Evolutionary conservation across 305 asterid genomes (phyloP).

Genomic region (Fraxinus dipetala): DNA sequence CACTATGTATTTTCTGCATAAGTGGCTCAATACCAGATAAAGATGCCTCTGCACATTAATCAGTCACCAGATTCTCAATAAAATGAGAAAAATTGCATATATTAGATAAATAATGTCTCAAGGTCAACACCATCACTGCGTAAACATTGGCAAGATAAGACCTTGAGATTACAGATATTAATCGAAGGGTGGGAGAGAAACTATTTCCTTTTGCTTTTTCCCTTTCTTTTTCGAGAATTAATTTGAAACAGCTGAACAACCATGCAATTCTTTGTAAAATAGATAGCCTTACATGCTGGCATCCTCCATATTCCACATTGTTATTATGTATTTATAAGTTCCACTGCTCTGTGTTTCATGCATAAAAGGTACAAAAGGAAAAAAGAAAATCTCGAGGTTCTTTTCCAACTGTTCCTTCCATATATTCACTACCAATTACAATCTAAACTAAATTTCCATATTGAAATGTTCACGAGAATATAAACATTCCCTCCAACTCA

Average conservation of each 20-base stretch:
- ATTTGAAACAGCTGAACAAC: background rate
- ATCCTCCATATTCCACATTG: background rate
- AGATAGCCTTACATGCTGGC: background rate
- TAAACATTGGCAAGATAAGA: background rate
- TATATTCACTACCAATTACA: background rate
- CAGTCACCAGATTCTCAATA: constrained; percentile 23
- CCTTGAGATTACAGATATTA: background rate
- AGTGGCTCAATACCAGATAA: constrained; percentile 93
- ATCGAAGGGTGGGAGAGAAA: background rate
- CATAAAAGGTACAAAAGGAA: background rate
- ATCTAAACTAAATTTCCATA: background rate
- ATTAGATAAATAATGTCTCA: constrained; percentile 13
- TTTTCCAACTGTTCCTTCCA: background rate
- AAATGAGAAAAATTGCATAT: background rate
- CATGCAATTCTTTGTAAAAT: background rate
- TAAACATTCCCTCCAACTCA: background rate
- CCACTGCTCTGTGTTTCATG: background rate
- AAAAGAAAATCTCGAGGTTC: background rate
- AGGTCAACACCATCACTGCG: background rate
- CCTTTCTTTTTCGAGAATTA: background rate
- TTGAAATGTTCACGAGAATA: background rate
- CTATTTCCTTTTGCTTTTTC: background rate
- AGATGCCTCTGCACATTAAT: constrained; percentile 66
- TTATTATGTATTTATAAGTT: background rate
- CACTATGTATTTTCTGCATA: constrained; percentile 90